Percentiles rank a stretch among this genome's conserved stretches.
Conservation (phyloP, 371 early-diverging fungal genomes). For the Rhizopus sp. region DNA sequence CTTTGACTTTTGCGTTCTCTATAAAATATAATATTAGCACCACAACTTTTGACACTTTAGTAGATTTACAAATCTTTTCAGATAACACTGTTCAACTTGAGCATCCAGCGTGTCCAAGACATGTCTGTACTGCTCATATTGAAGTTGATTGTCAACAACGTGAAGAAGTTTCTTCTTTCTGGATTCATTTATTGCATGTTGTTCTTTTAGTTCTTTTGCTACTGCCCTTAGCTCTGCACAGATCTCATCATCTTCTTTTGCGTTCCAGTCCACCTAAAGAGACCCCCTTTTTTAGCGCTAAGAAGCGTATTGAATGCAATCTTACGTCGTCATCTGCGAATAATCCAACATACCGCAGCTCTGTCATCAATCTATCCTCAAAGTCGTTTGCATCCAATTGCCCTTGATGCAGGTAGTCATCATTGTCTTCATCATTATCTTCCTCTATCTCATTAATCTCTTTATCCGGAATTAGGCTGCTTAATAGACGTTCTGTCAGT, state of each 20-base stretch:
- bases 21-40: conserved; percentile 1
- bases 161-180: conserved; percentile 71
- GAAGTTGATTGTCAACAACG: conserved; percentile 76
- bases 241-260: conserved; percentile 86
- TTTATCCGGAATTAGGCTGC: conserved; percentile 64
- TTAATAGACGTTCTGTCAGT: conserved; percentile 75
- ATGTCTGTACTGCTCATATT: conserved; percentile 85
- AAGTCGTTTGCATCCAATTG: conserved; percentile 30
- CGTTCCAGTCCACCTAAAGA: conserved; percentile 67
- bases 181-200: conserved; percentile 62
- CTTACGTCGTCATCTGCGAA: conserved; percentile 78
- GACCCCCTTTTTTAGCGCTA: too few relatives aligned
- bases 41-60: background rate
- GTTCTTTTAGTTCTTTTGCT: conserved; percentile 74
- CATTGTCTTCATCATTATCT: conserved; percentile 32
- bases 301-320: background rate
- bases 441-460: conserved; percentile 33
- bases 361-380: conserved; percentile 83
- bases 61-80: conserved; percentile 78
- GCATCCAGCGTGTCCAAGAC: conserved; percentile 87
- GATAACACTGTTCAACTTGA: conserved; percentile 83
- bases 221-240: conserved; percentile 68
- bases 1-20: conserved; percentile 74
- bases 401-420: conserved; percentile 7
- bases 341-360: conserved; percentile 81